Evolutionary conservation across 805 yeast genomes (phyloP), one percentile per base, ranked within the genome.

Genomic region (Yamadazyma takamatsuzukensis): DNA sequence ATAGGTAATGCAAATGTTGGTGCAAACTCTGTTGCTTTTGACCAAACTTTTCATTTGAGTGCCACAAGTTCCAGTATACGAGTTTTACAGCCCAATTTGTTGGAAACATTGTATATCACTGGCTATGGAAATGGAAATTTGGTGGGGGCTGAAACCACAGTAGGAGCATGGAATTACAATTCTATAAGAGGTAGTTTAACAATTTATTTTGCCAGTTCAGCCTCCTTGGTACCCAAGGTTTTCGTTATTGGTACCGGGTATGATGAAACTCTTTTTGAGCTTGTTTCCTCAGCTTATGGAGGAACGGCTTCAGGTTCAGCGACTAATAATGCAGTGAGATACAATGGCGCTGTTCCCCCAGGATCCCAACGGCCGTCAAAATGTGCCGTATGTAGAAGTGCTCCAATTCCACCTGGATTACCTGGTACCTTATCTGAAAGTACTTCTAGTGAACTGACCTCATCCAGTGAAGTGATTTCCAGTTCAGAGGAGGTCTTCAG

Each of bases 111-210:
- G 25, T 37, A 36, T 18, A 52, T 50, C 13, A 40, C 43, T 21
- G 52, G 52, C 16, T 50, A 35, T 18, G 53, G 54, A 33, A 32
- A 34, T 18, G 48, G 51, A 6, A 48, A 50, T 30, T 14, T 18
- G 8, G 39, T 49, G 18, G 45, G 27, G 10, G 11, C 23, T 6
- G 10, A 27, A 17, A 14, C 11, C 2, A 15, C 32, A 3, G 22
- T 29, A 33, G 11, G 6, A n/a, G n/a, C 16, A 12, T 29, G 5
- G 5, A n/a, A 17, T 3, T 34, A 34, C 18, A 7, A 33, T 4
- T 33, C 30, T 13, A 27, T 29, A n/a, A 34, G 33, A 3, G 25
- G 29, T 13, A 29, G 30, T 2, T 16, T 34, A 12, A 7, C 15
- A 7, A 15, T 17, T 12, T 33, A 27, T 18, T 12, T 29, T 15